Evolutionary conservation across 73 alveolate genomes (phyloP).

Genomic region (Uronychia setigera): DNA sequence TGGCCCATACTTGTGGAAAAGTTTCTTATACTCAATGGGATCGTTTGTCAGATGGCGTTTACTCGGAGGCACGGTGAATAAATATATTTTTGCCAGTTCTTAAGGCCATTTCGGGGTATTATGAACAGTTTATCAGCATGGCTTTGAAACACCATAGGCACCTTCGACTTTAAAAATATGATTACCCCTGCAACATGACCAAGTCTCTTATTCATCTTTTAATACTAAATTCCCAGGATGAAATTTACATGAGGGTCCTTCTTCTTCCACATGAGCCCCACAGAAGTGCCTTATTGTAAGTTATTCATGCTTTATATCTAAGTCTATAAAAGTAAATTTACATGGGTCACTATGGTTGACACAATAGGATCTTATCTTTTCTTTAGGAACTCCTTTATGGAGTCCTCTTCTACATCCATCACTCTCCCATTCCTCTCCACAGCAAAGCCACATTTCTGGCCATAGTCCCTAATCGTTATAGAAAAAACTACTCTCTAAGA

Average conservation of each 20-base stretch:
- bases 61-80: constrained; percentile 71
- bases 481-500: constrained; percentile 26
- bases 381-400: constrained; percentile 93
- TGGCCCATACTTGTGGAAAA: background rate
- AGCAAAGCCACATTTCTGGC: constrained; percentile 99
- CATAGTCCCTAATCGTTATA: constrained; percentile 87
- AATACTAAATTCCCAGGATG: constrained; percentile 85
- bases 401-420: constrained; percentile 89
- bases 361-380: constrained; percentile 71
- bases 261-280: constrained; percentile 43
- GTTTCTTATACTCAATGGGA: background rate
- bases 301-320: constrained; percentile 23
- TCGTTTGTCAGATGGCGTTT: background rate
- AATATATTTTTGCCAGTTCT: constrained; percentile 95
- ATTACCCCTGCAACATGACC: constrained; percentile 90
- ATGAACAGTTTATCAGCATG: constrained; percentile 85
- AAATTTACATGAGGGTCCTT: constrained; percentile 71
- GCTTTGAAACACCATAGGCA: constrained; percentile 32
- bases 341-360: constrained; percentile 95
- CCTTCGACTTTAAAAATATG: constrained; percentile 22
- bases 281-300: background rate
- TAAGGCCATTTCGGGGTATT: constrained; percentile 94
- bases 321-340: constrained; percentile 77
- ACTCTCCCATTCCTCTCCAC: constrained; percentile 95
- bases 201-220: constrained; percentile 60